Evolutionary conservation across 2,329 filamentous ascomycete genomes (phyloP), one percentile per base, ranked within the genome.

Genomic region (Cercospora citrullina): DNA sequence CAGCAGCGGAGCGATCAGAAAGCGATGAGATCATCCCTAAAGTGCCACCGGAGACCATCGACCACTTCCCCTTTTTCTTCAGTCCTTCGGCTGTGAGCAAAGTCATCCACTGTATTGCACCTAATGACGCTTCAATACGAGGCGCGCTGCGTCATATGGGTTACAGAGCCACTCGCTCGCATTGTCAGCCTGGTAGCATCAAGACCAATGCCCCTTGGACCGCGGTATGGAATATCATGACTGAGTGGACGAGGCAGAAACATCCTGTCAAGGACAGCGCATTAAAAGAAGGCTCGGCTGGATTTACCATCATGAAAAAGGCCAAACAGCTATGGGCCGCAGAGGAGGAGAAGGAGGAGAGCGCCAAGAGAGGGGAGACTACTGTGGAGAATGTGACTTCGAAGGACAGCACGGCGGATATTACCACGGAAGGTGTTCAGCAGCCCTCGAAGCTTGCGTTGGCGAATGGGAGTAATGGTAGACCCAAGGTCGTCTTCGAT

Each of bases 181-280:
- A 99, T 79, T 93, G 93, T 74, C 93, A 93, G 72, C 87, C 92
- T 0, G 94, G 94, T 28, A 95, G 92, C 75, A 89, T 98, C 80
- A 96, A 96, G 82, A 98, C 95, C 0, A 89, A 98, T 79, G 95
- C 95, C 14, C 92, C 94, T 0, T 99, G 93, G 93, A 84, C 84
- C 4, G 89, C 92, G 0, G 87, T 99, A 59, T 98, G 95, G 94
- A 91, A 96, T 77, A 84, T 98, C 30, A 95, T 98, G 88, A 87
- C 92, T 28, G 93, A 97, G 80, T 99, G 93, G 93, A 87, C 91
- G 14, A 87, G 90, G 26, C 93, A 96, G 77, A 91, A 90, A 75
- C 85, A 87, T 0, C 93, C 94, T 0, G 84, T 96, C 67, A 96
- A 91, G 77, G 87, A 89, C 39, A 87, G 87, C 1, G 87, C 88